Base-by-base conservation (phyloP, 768 basidiomycete genomes). In the Clitopilus passeckerianus region DNA sequence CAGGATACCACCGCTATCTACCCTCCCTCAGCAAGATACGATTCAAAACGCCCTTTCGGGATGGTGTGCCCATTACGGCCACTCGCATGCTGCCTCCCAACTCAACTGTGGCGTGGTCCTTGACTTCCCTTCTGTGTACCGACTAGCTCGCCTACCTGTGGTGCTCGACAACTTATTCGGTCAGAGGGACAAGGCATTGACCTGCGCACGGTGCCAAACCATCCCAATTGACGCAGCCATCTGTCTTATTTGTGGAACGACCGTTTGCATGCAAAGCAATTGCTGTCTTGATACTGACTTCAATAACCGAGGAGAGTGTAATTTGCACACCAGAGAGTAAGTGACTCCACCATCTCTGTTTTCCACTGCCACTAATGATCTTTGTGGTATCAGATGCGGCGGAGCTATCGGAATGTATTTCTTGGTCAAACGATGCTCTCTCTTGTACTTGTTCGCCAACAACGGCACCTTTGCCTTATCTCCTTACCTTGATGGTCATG, bases 401-500 rank as follows among this genome's bases (percentile, higher is more conserved):
- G 95, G 94, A 5, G 86, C 86, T 1, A 80, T 93, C 52, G 97
- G 95, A 1, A 72, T 97, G 53, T 99, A 88, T 72, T 95, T 95
- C 73, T 82, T 94, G 44, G 87, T 98, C 64, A 95, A 95, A 70
- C 86, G 93, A 18, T 97, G 94, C 73, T 84, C 89, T n/a, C 68
- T 98, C 59, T 70, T 98, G 14, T 98, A 91, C 70, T 80, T 98
- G 16, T 95, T 93, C 67, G 88, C 89, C 30, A 87, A 86, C 61
- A 93, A 88, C 54, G 97, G 96, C n/a, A 86, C 91, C 2, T 98
- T 95, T 72, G 80, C 83, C 0, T 83, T 86, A 14, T 90, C 95
- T 30, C 95, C 96, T 0, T 98, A 97, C 67, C 81, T 98, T 41
- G 97, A 99, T 66, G 84, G 84, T 0, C 97, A 98, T 61, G 97